These are phyloP conservation scores for Colletotrichum phormii DNA, from an alignment of 2,329 filamentous ascomycete genomes.

Conservation along the genomic window DNA sequence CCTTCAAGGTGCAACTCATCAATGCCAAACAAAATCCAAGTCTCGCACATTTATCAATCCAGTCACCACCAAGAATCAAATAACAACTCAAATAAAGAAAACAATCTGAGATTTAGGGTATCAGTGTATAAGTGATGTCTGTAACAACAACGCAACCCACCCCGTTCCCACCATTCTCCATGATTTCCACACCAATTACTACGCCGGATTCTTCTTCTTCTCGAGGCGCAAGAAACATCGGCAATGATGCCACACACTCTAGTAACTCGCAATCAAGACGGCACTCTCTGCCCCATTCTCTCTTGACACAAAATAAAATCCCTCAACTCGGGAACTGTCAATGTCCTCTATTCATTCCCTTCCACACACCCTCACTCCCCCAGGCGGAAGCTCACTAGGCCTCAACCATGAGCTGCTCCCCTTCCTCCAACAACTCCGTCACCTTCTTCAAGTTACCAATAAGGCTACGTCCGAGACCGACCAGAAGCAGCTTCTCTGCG, in stretches of 20 bases:
- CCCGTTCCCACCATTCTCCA: not conserved
- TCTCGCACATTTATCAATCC: not conserved
- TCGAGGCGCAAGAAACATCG: not conserved
- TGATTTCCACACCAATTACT: not conserved
- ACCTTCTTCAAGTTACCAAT: conserved; percentile 87
- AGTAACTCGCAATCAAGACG: not conserved
- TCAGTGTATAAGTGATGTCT: conserved; percentile 6
- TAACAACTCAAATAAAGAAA: not conserved
- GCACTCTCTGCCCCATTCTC: not conserved
- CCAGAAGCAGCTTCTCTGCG: conserved; percentile 93
- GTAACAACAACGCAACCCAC: not conserved
- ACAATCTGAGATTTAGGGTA: conserved; percentile 3
- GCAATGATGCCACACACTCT: not conserved
- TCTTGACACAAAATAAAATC: not conserved
- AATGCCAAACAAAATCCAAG: not conserved
- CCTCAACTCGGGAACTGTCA: not conserved
- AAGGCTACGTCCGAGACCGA: conserved; percentile 87
- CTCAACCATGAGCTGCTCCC: conserved; percentile 88
- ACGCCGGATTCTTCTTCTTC: not conserved
- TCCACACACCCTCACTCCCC: not conserved
- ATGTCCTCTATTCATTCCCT: not conserved
- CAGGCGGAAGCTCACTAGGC: conserved; percentile 41
- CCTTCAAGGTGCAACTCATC: too few species aligned
- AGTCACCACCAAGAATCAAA: too few species aligned
- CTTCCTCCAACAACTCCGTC: conserved; percentile 90